phyloP scores from a whole-genome alignment of 805 yeast genomes.

The Teunomyces cretensis region DNA sequence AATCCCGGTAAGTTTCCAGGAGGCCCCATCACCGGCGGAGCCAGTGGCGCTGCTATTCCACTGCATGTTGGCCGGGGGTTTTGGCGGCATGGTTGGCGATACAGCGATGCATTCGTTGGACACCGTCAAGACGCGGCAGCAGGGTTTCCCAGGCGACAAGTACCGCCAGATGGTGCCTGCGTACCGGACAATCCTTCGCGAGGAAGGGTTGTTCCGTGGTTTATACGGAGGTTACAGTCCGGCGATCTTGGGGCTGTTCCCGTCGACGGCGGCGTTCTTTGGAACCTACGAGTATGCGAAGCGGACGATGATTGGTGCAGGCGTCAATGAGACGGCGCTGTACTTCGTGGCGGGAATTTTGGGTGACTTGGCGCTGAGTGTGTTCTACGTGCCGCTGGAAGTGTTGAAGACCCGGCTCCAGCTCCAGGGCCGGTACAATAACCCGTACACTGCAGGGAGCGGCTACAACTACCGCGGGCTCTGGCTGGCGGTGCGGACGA shows the following conservation, averaged over 20 bases:
- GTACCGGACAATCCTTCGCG: slow-evolving; percentile 66
- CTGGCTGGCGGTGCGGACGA: slow-evolving; percentile 64
- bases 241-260: slow-evolving; percentile 89
- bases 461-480: slow-evolving; percentile 88
- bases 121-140: slow-evolving; percentile 96
- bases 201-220: slow-evolving; percentile 86
- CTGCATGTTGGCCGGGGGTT: slow-evolving; percentile 85
- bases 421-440: slow-evolving; percentile 84
- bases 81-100: slow-evolving; percentile 94
- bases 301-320: slow-evolving; percentile 62
- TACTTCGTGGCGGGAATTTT: slow-evolving; percentile 83
- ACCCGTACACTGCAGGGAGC: slow-evolving; percentile 63
- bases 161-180: slow-evolving; percentile 78
- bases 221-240: slow-evolving; percentile 91
- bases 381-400: slow-evolving; percentile 93
- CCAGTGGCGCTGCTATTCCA: slow-evolving; percentile 40
- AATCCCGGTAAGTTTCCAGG: slow-evolving; percentile 33
- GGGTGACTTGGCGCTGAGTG: slow-evolving; percentile 89
- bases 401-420: slow-evolving; percentile 92
- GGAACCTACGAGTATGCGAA: slow-evolving; percentile 85
- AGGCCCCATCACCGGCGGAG: slow-evolving; percentile 14
- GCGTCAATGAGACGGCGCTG: slow-evolving; percentile 73
- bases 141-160: slow-evolving; percentile 77
- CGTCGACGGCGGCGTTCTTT: slow-evolving; percentile 92
- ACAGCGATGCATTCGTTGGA: slow-evolving; percentile 93